A percentile compares a stretch with the other conserved stretches of the same genome.
Evolutionary conservation across 768 basidiomycete genomes (phyloP).

Genomic region (Leccinum pellstonianum): DNA sequence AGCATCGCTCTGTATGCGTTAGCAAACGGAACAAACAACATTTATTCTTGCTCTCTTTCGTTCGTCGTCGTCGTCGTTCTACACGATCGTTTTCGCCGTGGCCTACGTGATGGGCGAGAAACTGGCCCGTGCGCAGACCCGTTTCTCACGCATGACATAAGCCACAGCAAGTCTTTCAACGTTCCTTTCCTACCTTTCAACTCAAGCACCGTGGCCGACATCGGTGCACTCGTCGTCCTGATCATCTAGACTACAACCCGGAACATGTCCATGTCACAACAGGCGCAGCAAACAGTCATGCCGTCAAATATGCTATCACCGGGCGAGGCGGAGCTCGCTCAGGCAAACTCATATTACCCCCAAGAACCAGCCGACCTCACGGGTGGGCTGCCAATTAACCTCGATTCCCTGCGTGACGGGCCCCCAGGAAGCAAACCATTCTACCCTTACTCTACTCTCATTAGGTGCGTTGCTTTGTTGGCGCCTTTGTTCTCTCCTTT

Average conservation of each 20-base stretch:
- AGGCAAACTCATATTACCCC: conserved; percentile 64
- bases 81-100: conserved; percentile 24
- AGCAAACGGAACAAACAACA: conserved; percentile 50
- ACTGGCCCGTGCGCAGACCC: conserved; percentile 57
- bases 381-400: conserved; percentile 81
- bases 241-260: conserved; percentile 8
- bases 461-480: conserved; percentile 56
- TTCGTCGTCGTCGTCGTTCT: conserved; percentile 32
- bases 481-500: background rate
- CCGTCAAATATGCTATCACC: conserved; percentile 63
- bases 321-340: conserved; percentile 49
- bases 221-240: conserved; percentile 12
- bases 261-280: conserved; percentile 46
- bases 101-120: conserved; percentile 27
- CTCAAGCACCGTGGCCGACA: conserved; percentile 20
- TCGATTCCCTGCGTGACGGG: conserved; percentile 82
- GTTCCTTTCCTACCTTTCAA: conserved; percentile 32
- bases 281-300: conserved; percentile 51
- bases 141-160: conserved; percentile 49
- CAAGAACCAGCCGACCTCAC: conserved; percentile 77
- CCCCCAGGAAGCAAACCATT: conserved; percentile 89
- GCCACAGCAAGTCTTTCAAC: conserved; percentile 48
- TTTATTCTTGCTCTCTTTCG: conserved; percentile 34
- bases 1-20: conserved; percentile 58
- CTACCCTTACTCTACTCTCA: conserved; percentile 88